Percentiles rank a stretch among this genome's conserved stretches.
Conservation (phyloP, 495 filamentous ascomycete species). For the Podospora australis region DNA sequence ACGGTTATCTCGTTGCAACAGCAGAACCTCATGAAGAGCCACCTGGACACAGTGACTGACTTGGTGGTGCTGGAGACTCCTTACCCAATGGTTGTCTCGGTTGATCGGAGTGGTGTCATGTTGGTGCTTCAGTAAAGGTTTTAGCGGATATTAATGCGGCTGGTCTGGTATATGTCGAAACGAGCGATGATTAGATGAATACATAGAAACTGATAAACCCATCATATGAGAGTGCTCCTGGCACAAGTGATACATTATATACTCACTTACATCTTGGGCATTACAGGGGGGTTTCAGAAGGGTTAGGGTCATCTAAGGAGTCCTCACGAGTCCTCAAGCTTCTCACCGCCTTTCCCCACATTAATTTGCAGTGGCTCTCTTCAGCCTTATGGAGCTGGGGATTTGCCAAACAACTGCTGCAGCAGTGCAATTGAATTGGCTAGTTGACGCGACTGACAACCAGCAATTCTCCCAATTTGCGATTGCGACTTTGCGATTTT, state of each 20-base stretch:
- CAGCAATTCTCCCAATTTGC: background rate
- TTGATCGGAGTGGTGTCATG: conserved; percentile 84
- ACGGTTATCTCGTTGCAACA: conserved; percentile 88
- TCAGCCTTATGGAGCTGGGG: conserved; percentile 12
- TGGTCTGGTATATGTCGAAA: background rate
- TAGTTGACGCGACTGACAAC: background rate
- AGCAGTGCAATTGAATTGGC: background rate
- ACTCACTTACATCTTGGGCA: no score
- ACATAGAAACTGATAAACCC: no score
- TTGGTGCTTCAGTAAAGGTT: conserved; percentile 63
- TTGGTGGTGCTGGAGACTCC: conserved; percentile 81
- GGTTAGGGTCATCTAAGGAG: conserved; percentile 8
- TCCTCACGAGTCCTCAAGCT: background rate
- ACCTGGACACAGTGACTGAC: conserved; percentile 84
- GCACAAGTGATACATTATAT: no score
- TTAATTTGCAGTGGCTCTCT: background rate
- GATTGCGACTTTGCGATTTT: background rate
- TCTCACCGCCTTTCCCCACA: background rate
- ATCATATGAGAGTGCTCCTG: no score
- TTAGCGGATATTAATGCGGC: background rate
- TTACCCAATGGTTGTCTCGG: conserved; percentile 87
- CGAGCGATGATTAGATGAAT: no score
- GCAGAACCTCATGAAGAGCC: conserved; percentile 74
- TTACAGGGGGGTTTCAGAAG: background rate
- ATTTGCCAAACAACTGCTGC: background rate